Evolutionary conservation across 2,329 filamentous ascomycete species (phyloP).

Genomic region (Hirsutella thompsonii): DNA sequence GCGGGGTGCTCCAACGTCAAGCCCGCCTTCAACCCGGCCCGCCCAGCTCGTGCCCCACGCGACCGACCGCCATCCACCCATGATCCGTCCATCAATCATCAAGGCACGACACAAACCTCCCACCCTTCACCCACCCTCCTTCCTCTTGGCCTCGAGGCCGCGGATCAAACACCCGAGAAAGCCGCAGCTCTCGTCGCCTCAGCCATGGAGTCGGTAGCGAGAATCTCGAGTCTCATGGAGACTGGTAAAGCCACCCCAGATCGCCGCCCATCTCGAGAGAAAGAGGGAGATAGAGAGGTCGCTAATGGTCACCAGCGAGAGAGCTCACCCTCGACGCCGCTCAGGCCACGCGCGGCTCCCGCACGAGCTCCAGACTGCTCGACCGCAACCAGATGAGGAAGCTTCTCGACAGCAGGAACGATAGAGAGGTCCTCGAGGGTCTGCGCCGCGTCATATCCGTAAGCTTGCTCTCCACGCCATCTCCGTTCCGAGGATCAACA

Average conservation of each 20-base stretch:
- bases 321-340: conserved; percentile 97
- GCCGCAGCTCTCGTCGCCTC: neutral
- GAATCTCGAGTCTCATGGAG: conserved; percentile 88
- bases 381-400: conserved; percentile 84
- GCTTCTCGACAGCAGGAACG: conserved; percentile 83
- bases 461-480: conserved; percentile 25
- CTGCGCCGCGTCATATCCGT: conserved; percentile 80
- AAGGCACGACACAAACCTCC: no score
- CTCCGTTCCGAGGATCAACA: neutral
- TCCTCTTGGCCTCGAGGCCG: no score
- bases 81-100: no score
- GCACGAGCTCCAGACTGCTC: conserved; percentile 49
- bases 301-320: conserved; percentile 49
- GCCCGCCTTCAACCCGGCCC: neutral
- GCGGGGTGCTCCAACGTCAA: no score
- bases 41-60: no score
- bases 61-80: no score
- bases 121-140: no score
- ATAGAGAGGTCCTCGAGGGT: conserved; percentile 86
- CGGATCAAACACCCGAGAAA: no score
- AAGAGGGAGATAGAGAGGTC: no score
- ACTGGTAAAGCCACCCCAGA: conserved; percentile 67
- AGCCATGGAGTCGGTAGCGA: conserved; percentile 87
- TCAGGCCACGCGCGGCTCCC: conserved; percentile 63
- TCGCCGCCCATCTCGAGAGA: no score